Conservation (phyloP, 345 rosid genomes). For the Excoecaria agallocha region DNA sequence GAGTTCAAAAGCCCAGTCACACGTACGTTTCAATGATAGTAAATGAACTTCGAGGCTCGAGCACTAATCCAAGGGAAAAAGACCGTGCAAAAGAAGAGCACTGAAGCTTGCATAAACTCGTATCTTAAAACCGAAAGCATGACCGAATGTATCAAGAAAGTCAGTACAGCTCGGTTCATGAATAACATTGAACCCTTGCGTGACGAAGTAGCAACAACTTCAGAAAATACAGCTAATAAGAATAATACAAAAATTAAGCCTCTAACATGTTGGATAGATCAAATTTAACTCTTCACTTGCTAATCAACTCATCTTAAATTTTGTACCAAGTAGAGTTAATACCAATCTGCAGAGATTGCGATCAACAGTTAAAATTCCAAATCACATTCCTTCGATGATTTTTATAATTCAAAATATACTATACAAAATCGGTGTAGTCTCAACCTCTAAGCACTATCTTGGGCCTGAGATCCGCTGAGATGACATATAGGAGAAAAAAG, state of each 20-base stretch:
- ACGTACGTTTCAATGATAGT: neutral
- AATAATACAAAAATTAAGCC: neutral
- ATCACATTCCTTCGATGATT: neutral
- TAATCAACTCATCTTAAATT: neutral
- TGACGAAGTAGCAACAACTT: neutral
- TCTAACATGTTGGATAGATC: neutral
- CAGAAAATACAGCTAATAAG: neutral
- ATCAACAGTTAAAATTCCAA: neutral
- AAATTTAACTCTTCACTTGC: neutral
- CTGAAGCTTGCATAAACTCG: no score
- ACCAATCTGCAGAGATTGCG: neutral
- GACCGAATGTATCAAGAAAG: neutral
- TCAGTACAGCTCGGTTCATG: no score
- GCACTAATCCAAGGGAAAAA: no score
- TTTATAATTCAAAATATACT: slow-evolving; percentile 10
- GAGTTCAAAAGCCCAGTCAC: no score
- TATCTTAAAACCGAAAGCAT: no score
- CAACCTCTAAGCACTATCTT: slow-evolving; percentile 39
- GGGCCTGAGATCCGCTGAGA: slow-evolving; percentile 91
- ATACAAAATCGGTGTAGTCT: slow-evolving; percentile 14
- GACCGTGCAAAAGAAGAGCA: no score
- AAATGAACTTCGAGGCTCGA: neutral
- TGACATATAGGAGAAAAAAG: slow-evolving; percentile 53
- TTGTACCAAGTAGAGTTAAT: neutral
- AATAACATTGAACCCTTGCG: neutral